These are phyloP conservation scores for Trametes pubescens DNA, from an alignment of 1,284 basidiomycete species.

Conservation along the genomic window DNA sequence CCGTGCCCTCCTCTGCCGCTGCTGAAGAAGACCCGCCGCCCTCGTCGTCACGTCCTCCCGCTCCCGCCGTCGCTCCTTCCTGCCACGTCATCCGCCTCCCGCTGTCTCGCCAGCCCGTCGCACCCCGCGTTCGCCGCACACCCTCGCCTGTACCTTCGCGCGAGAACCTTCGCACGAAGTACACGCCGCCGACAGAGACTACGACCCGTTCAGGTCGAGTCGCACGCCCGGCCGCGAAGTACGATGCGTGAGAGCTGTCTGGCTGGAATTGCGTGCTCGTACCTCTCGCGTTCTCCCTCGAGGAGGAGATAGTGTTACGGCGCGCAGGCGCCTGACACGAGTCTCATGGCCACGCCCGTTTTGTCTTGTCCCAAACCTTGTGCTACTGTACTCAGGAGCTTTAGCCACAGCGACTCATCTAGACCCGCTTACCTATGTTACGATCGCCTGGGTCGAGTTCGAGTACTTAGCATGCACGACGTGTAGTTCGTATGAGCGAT, in stretches of 20 bases:
- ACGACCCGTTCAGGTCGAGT: slow-evolving; percentile 37
- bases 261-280: slow-evolving; percentile 17
- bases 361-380: too few species aligned
- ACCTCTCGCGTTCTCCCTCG: slow-evolving; percentile 22
- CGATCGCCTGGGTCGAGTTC: too few species aligned
- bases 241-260: slow-evolving; percentile 19
- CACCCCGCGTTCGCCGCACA: slow-evolving; percentile 1
- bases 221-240: slow-evolving; percentile 22
- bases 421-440: too few species aligned
- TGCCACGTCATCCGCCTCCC: slow-evolving; percentile 12
- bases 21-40: slow-evolving; percentile 15
- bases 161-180: slow-evolving; percentile 21
- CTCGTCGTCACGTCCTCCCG: background rate
- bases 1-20: slow-evolving; percentile 13
- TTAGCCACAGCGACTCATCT: too few species aligned
- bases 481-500: too few species aligned
- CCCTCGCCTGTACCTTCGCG: slow-evolving; percentile 18
- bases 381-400: too few species aligned
- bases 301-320: too few species aligned
- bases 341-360: too few species aligned
- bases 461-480: too few species aligned
- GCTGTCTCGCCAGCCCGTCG: slow-evolving; percentile 3
- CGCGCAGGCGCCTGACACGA: too few species aligned
- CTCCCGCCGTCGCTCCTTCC: too few species aligned
- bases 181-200: slow-evolving; percentile 34